Base-by-base conservation (phyloP, 2,329 filamentous ascomycete genomes). In the Fusarium euwallaceae region DNA sequence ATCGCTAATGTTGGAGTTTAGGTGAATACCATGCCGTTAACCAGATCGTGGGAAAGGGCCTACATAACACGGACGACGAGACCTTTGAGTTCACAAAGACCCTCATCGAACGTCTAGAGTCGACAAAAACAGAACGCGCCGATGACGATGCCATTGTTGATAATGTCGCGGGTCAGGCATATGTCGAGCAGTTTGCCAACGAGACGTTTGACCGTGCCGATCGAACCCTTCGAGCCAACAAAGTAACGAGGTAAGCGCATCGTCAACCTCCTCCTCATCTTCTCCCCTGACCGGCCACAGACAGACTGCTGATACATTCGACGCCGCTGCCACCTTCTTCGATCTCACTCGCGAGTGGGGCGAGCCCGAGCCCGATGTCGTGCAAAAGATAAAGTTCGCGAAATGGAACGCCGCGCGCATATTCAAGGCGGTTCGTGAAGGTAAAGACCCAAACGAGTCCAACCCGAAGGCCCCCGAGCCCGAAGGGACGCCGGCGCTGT, bases 381-480 rank as follows among this genome's bases (percentile, higher is more conserved):
- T 91, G 43, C 90, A 95, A 64, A 98, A 98, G 87, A 95, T 96
- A 84, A 98, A 97, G 82, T 99, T 94, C 81, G 95, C 96, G 48
- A 99, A 98, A 83, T 99, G 94, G 89, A 97, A 98, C 82, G 95
- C 96, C 3, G 86, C 96, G 39, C 91, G 97, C 67, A 99, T 99
- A 80, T 88, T 94, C 17, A 98, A 94, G 83, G 97, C 97, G 12
- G 89, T 98, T 79, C 97, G 95, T 80, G 94, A 95, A 45, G 95
- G 95, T 64, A 92, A 94, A 75, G 95, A 99, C 80, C 97, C 97
- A 4, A 99, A 99, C 83, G 91, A 93, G 65, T 93, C 94, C 9
- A 98, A 98, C 79, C 96, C 96, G 0, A 90, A 90, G 66, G 87
- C 85, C 6, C 87, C 92, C 10, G 83, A 86, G 36, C 78, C 83